These are phyloP conservation scores for Podila minutissima DNA, from an alignment of 192 early-diverging fungal species.

Conservation along the genomic window DNA sequence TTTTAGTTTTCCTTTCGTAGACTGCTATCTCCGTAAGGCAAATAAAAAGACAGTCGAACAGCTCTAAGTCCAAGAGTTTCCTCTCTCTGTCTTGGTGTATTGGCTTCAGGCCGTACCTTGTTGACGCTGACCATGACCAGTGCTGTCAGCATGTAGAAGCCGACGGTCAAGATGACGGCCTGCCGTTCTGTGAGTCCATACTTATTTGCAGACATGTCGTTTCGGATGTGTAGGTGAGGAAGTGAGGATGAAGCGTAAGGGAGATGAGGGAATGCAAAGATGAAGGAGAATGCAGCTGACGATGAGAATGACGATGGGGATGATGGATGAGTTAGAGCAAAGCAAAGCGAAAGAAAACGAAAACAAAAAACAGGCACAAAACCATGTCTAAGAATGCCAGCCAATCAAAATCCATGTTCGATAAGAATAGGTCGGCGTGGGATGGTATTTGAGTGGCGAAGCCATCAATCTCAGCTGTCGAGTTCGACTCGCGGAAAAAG, in stretches of 20 bases:
- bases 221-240: background rate
- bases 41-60: background rate
- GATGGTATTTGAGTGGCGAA: no score
- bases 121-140: constrained; percentile 56
- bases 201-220: constrained; percentile 6
- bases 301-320: background rate
- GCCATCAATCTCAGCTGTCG: no score
- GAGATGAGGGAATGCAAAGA: background rate
- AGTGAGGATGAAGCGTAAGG: background rate
- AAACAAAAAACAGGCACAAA: background rate
- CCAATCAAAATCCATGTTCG: background rate
- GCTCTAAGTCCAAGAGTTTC: no score
- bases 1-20: no score
- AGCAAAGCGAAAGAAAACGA: background rate
- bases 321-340: background rate
- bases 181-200: constrained; percentile 27
- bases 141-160: constrained; percentile 51
- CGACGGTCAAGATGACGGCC: constrained; percentile 26
- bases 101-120: constrained; percentile 34
- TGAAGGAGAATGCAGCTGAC: background rate
- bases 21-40: background rate
- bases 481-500: no score
- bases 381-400: background rate
- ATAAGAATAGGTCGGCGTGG: background rate
- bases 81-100: background rate